phyloP scores from a whole-genome alignment of 768 basidiomycete species.

The Tylopilus intermedius region DNA sequence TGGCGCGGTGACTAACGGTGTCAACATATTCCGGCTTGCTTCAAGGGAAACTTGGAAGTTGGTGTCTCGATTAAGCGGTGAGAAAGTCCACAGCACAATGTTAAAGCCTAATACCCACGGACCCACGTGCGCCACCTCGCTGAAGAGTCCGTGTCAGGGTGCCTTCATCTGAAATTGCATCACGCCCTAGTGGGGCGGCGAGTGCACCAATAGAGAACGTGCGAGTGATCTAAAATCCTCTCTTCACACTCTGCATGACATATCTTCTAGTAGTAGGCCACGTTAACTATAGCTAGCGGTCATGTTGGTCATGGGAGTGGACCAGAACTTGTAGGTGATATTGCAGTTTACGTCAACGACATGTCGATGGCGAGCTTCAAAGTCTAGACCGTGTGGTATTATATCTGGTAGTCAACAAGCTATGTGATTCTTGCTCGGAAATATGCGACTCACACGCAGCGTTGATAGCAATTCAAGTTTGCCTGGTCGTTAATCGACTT shows the following conservation, averaged over 20 bases:
- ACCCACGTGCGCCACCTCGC: slow-evolving; percentile 1
- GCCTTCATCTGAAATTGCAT: neutral
- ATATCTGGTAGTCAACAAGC: neutral
- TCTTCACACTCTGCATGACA: neutral
- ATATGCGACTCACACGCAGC: slow-evolving; percentile 2
- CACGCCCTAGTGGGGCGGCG: neutral
- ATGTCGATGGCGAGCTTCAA: neutral
- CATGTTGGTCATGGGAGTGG: slow-evolving; percentile 6
- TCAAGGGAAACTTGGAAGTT: slow-evolving; percentile 1
- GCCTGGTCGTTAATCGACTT: slow-evolving; percentile 22
- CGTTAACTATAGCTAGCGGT: neutral
- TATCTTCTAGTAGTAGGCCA: too few species aligned
- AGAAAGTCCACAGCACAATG: slow-evolving; percentile 13
- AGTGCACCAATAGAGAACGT: neutral
- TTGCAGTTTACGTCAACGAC: slow-evolving; percentile 19
- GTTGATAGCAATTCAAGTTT: slow-evolving; percentile 1
- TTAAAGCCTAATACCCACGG: slow-evolving; percentile 13
- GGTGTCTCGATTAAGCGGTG: slow-evolving; percentile 15
- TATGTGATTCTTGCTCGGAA: neutral
- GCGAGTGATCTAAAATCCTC: neutral
- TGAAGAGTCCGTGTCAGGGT: neutral
- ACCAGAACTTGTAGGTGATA: slow-evolving; percentile 1
- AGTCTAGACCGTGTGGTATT: slow-evolving; percentile 3
- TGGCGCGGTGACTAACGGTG: neutral
- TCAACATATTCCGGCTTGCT: neutral